Conservation (phyloP, 441 rosid species). For the Aquilaria agallochum region DNA sequence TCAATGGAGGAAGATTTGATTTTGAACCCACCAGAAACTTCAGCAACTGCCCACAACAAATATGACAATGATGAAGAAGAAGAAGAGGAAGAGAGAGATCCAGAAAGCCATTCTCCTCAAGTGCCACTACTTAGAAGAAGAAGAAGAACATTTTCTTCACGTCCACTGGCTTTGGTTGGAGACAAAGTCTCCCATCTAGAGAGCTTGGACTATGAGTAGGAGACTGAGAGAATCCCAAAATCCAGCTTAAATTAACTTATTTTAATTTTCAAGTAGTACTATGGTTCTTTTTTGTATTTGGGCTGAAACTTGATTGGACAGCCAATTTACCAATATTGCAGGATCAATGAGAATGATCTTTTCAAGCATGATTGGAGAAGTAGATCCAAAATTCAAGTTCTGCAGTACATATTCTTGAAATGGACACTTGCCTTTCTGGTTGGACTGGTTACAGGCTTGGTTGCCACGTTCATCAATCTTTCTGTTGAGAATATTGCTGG, state of each 20-base stretch:
- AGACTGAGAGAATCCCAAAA: neutral
- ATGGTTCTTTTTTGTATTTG: slow-evolving; percentile 5
- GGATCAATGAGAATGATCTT: slow-evolving; percentile 88
- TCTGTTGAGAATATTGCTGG: slow-evolving; percentile 94
- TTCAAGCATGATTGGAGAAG: slow-evolving; percentile 98
- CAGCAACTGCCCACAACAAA: too few relatives aligned
- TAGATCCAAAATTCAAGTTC: slow-evolving; percentile 74
- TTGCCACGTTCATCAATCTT: slow-evolving; percentile 83
- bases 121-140: slow-evolving; percentile 76
- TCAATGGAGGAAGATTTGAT: too few relatives aligned
- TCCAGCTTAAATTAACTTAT: too few relatives aligned
- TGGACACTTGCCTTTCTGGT: slow-evolving; percentile 83
- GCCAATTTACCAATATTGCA: slow-evolving; percentile 20
- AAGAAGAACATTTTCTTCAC: slow-evolving; percentile 73
- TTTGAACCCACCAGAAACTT: too few relatives aligned
- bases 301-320: neutral
- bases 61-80: slow-evolving; percentile 21
- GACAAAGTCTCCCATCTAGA: slow-evolving; percentile 82
- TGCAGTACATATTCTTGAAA: slow-evolving; percentile 82
- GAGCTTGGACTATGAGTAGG: slow-evolving; percentile 91
- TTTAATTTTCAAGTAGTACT: too few relatives aligned
- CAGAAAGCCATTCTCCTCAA: slow-evolving; percentile 55
- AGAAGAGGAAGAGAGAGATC: slow-evolving; percentile 43
- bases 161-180: slow-evolving; percentile 78
- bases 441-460: slow-evolving; percentile 79